phyloP scores from a whole-genome alignment of 345 rosid species.

The Sapria himalayana region DNA sequence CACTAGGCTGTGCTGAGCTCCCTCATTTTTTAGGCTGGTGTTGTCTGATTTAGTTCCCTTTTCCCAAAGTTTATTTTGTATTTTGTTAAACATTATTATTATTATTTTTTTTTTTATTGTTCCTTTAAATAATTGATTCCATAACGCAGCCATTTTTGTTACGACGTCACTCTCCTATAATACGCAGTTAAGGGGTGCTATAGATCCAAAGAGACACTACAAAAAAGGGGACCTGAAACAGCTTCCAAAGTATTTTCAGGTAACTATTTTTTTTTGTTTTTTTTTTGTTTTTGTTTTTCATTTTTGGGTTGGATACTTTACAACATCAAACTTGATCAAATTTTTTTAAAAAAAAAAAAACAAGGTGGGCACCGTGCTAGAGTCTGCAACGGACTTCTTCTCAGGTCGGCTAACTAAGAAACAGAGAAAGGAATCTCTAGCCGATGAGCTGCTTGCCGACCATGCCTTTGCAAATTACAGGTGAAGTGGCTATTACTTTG shows the following conservation, averaged over 20 bases:
- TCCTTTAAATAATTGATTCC: too few relatives aligned
- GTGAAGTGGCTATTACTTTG: constrained; percentile 12
- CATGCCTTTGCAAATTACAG: constrained; percentile 31
- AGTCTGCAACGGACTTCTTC: constrained; percentile 43
- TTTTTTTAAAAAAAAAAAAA: constrained; percentile 3
- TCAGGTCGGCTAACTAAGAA: constrained; percentile 48
- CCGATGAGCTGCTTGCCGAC: constrained; percentile 72
- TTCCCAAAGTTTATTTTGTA: too few relatives aligned
- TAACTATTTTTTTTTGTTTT: constrained; percentile 4
- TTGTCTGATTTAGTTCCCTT: too few relatives aligned
- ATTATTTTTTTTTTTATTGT: too few relatives aligned
- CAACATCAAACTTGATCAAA: not conserved
- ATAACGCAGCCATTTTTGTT: too few relatives aligned
- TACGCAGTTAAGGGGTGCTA: constrained; percentile 53
- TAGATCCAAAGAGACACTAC: constrained; percentile 76
- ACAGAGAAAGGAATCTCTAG: constrained; percentile 61
- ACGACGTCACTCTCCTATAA: too few relatives aligned
- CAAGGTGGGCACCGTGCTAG: constrained; percentile 75
- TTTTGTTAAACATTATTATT: too few relatives aligned
- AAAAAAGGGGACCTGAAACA: constrained; percentile 44
- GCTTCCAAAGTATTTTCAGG: constrained; percentile 82
- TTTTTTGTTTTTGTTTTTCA: not conserved
- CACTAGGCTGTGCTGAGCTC: too few relatives aligned
- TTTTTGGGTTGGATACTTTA: constrained; percentile 1
- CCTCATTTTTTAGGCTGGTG: too few relatives aligned